Percentiles rank a stretch among this genome's conserved stretches.
phyloP scores from a whole-genome alignment of 495 filamentous ascomycete species.

The Glonium stellatum region DNA sequence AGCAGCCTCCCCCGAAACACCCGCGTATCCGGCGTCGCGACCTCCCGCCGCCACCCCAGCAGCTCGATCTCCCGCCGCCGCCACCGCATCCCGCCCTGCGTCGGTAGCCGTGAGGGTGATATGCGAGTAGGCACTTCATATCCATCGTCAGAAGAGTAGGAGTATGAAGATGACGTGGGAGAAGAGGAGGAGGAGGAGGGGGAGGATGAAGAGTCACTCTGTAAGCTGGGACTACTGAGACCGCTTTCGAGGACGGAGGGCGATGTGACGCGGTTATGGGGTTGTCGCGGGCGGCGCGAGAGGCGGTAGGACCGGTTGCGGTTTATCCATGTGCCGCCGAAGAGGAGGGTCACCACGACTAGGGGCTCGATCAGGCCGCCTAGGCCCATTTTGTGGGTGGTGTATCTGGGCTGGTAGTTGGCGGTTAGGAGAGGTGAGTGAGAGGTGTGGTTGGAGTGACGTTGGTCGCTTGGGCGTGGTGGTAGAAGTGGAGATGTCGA shows the following conservation, averaged over 20 bases:
- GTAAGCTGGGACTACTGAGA: constrained; percentile 20
- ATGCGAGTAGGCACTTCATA: constrained; percentile 1
- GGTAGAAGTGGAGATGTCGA: too few relatives aligned
- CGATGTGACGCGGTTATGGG: constrained; percentile 12
- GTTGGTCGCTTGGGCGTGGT: too few relatives aligned
- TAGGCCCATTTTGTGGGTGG: constrained; percentile 40
- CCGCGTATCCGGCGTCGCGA: constrained; percentile 50
- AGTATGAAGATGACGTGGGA: too few relatives aligned
- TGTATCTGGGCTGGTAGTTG: too few relatives aligned
- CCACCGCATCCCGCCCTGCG: constrained; percentile 38
- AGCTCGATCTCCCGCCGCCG: constrained; percentile 41
- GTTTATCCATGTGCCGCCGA: constrained; percentile 56
- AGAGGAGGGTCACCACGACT: constrained; percentile 49
- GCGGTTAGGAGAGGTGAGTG: too few relatives aligned
- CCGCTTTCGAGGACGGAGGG: constrained; percentile 18
- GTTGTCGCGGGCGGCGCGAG: constrained; percentile 1
- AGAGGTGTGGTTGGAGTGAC: too few relatives aligned
- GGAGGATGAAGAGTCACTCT: too few relatives aligned
- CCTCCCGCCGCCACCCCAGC: constrained; percentile 31
- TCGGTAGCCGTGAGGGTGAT: constrained; percentile 31
- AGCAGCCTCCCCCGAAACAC: constrained; percentile 48
- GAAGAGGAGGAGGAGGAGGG: too few relatives aligned
- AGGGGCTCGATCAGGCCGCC: constrained; percentile 49
- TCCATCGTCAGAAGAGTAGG: neutral
- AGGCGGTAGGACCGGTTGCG: constrained; percentile 32